These are phyloP conservation scores for Neoboletus magnificus DNA, from an alignment of 768 basidiomycete species.

Conservation along the genomic window DNA sequence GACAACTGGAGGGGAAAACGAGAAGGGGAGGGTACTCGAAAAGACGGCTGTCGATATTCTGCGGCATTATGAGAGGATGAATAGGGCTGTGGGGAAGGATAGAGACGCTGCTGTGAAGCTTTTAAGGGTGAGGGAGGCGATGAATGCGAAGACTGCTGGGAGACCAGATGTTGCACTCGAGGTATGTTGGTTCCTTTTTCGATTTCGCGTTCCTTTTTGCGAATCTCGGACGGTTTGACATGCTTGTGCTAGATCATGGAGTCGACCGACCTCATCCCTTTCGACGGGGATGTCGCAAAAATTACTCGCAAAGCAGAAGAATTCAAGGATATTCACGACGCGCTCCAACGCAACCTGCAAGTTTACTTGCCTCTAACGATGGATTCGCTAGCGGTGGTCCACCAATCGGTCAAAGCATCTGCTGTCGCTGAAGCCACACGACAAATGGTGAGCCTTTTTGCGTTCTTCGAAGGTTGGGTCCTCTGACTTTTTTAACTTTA, in stretches of 20 bases:
- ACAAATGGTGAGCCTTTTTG: constrained; percentile 56
- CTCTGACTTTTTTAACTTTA: constrained; percentile 33
- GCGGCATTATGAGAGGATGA: constrained; percentile 75
- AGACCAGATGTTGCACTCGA: constrained; percentile 77
- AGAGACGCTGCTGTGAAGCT: constrained; percentile 72
- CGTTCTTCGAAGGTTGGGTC: constrained; percentile 13
- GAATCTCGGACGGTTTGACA: not conserved
- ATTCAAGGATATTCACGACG: constrained; percentile 83
- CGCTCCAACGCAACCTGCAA: constrained; percentile 86
- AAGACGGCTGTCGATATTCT: constrained; percentile 75
- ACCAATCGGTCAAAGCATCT: constrained; percentile 72
- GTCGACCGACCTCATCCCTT: constrained; percentile 80
- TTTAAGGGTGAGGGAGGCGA: constrained; percentile 76
- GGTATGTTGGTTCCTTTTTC: constrained; percentile 43
- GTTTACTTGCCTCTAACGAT: constrained; percentile 86
- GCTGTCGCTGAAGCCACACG: constrained; percentile 69
- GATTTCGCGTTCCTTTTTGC: not conserved
- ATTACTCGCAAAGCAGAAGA: constrained; percentile 86
- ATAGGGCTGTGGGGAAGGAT: constrained; percentile 66
- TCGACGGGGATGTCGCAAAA: constrained; percentile 79
- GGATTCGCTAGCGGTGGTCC: constrained; percentile 83
- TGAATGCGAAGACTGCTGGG: constrained; percentile 69
- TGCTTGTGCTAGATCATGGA: constrained; percentile 65
- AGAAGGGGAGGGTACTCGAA: constrained; percentile 67
- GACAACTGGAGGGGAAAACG: constrained; percentile 42